Conservation (phyloP, 345 rosid species). For the Combretum micranthum region DNA sequence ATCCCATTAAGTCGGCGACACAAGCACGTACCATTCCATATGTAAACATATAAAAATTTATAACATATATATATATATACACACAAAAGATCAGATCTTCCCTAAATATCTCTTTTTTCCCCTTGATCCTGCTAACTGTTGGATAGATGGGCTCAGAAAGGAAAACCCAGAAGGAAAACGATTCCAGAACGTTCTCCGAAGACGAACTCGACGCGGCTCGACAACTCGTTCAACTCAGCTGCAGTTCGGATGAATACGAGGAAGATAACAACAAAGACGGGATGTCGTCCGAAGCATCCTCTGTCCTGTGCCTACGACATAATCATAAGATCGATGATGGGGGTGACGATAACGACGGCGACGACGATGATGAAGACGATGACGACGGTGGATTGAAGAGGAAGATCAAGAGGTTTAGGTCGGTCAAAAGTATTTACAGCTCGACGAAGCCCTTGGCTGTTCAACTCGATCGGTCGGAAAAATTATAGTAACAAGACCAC, state of each 20-base stretch:
- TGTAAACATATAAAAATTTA: too few species aligned
- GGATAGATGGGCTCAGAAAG: background rate
- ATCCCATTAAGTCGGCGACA: too few species aligned
- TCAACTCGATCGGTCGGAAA: too few species aligned
- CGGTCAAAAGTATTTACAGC: conserved; percentile 10
- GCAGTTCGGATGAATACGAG: background rate
- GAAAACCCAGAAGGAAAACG: background rate
- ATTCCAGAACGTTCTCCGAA: conserved; percentile 10
- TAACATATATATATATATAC: too few species aligned
- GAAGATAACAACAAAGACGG: conserved; percentile 3
- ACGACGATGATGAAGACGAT: too few species aligned
- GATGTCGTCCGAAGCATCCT: conserved; percentile 6
- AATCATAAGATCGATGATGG: too few species aligned
- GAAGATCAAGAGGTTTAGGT: conserved; percentile 10
- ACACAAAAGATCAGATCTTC: too few species aligned
- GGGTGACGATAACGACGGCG: too few species aligned
- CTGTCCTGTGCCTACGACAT: background rate
- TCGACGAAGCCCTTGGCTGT: conserved; percentile 6
- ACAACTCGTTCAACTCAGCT: conserved; percentile 19
- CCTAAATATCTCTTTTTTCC: too few species aligned
- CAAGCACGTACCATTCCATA: too few species aligned
- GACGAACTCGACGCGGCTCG: conserved; percentile 17
- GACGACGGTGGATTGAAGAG: background rate
- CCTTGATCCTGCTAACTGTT: too few species aligned
- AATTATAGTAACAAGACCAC: background rate